These are phyloP conservation scores for Fusarium gaditjirri DNA, from an alignment of 2,329 filamentous ascomycete species.

Conservation along the genomic window DNA sequence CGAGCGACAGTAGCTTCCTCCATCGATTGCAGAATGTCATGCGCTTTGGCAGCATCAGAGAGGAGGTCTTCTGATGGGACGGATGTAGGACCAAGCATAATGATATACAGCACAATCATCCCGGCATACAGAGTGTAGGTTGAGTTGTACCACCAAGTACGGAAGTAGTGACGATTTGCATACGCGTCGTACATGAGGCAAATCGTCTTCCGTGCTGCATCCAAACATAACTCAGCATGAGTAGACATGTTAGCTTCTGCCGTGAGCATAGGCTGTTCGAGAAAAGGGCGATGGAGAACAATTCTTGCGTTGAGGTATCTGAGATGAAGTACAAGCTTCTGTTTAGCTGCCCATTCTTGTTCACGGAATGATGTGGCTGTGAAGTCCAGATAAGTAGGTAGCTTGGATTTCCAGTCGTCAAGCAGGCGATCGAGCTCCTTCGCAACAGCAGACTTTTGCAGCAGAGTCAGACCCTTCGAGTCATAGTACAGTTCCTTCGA, in stretches of 20 bases:
- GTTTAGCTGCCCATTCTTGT: neutral
- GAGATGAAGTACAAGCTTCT: neutral
- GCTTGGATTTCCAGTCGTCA: neutral
- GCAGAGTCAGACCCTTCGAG: neutral
- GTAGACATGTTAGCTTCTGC: neutral
- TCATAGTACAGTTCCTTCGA: conserved; percentile 2
- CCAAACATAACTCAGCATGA: neutral
- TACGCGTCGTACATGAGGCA: conserved; percentile 3
- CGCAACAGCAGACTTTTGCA: neutral
- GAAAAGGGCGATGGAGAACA: neutral
- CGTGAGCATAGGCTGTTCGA: neutral
- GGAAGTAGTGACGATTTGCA: neutral
- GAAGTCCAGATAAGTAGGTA: neutral
- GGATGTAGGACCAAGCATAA: conserved; percentile 1
- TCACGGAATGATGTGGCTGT: neutral
- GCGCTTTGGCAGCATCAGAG: neutral
- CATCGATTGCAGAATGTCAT: conserved; percentile 3
- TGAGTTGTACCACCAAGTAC: conserved; percentile 13
- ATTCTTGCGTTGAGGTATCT: conserved; percentile 2
- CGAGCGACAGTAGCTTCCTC: neutral
- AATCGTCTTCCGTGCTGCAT: neutral
- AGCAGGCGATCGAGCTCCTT: neutral
- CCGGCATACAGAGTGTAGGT: conserved; percentile 6
- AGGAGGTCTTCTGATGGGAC: neutral
- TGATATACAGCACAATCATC: conserved; percentile 14